These are phyloP conservation scores for Pythium folliculosum DNA, from an alignment of 352 stramenopile species.

Conservation along the genomic window DNA sequence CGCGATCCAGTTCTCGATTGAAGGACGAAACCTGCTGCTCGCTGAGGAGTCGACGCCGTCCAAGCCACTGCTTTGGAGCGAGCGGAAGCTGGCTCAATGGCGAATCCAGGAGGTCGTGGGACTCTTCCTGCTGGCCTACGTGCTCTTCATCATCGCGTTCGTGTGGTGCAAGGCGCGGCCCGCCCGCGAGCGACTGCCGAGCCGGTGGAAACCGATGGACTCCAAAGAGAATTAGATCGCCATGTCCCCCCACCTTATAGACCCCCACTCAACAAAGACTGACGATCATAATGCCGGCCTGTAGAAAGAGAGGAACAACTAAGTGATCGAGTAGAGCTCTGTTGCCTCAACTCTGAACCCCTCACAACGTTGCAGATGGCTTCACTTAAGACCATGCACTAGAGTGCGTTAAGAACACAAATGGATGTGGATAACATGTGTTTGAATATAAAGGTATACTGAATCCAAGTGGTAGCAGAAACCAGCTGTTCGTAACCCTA, in stretches of 20 bases:
- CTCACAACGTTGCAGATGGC: not conserved
- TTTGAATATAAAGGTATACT: conserved; percentile 3
- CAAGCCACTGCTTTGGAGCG: conserved; percentile 17
- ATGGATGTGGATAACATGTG: not conserved
- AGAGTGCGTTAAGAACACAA: not conserved
- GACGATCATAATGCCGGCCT: not conserved
- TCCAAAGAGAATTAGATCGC: conserved; percentile 60
- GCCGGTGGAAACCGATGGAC: conserved; percentile 77
- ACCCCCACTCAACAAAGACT: not conserved
- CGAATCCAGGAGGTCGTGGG: conserved; percentile 67
- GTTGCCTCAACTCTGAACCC: not conserved
- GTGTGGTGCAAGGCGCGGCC: conserved; percentile 79
- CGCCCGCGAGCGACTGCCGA: conserved; percentile 70
- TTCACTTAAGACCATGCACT: not conserved
- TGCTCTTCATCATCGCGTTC: conserved; percentile 66
- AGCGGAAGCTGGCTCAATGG: conserved; percentile 17
- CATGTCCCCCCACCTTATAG: not conserved
- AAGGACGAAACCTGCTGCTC: conserved; percentile 61
- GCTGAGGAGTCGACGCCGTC: conserved; percentile 36
- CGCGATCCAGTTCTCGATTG: conserved; percentile 80
- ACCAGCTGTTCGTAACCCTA: conserved; percentile 21
- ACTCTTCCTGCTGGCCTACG: conserved; percentile 66
- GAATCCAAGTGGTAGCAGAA: not conserved
- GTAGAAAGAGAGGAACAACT: no score
- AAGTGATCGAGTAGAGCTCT: not conserved